Conservation (phyloP, 805 yeast genomes). For the Candida piceae region DNA sequence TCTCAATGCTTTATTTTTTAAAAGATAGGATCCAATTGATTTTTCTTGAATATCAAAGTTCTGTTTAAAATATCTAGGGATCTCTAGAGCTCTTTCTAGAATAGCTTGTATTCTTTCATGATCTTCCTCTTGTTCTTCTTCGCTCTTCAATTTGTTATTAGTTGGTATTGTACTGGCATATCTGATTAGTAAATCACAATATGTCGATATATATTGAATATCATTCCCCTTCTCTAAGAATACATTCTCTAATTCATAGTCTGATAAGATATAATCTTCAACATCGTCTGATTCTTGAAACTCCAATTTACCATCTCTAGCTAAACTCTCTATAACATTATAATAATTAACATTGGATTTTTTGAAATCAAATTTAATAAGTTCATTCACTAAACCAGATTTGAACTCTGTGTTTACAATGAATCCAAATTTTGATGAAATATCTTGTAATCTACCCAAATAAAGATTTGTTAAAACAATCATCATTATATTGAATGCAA, state of each 20-base stretch:
- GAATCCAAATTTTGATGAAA: conserved; percentile 27
- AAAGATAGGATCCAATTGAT: conserved; percentile 20
- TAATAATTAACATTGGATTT: conserved; percentile 32
- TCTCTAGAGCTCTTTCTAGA: conserved; percentile 26
- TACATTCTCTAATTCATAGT: conserved; percentile 20
- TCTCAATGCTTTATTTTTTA: conserved; percentile 32
- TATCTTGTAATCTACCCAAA: conserved; percentile 22
- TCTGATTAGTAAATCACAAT: conserved; percentile 35
- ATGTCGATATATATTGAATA: conserved; percentile 28
- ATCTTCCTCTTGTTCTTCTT: too few relatives aligned
- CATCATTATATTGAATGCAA: conserved; percentile 31
- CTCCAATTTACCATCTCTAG: conserved; percentile 25
- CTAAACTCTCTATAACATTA: conserved; percentile 27
- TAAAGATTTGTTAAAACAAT: conserved; percentile 28
- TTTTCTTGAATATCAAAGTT: conserved; percentile 10
- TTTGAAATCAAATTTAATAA: conserved; percentile 27
- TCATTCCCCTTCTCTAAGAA: conserved; percentile 27
- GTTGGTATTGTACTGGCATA: conserved; percentile 32
- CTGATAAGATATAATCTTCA: conserved; percentile 15
- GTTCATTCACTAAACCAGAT: conserved; percentile 36
- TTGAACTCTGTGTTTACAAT: conserved; percentile 27
- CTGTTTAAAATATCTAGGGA: conserved; percentile 27
- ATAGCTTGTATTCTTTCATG: conserved; percentile 22
- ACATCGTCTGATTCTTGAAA: conserved; percentile 18
- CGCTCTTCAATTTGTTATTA: conserved; percentile 11